These are phyloP conservation scores for Zygosaccharomyces kombuchaensis DNA, from an alignment of 805 yeast species.

Conservation along the genomic window DNA sequence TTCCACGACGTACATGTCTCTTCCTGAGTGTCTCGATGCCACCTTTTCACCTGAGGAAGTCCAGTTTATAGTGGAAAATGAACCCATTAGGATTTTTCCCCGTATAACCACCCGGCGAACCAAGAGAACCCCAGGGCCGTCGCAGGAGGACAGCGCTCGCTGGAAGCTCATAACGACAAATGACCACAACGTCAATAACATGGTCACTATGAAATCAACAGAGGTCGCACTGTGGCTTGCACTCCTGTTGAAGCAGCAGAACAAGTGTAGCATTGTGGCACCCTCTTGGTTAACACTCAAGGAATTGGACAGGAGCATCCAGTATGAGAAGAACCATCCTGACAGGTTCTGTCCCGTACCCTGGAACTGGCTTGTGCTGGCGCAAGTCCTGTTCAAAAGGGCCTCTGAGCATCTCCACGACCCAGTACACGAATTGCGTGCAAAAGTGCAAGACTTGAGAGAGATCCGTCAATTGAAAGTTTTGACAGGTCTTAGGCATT, in stretches of 20 bases:
- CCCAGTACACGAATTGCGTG: constrained; percentile 64
- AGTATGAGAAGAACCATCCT: constrained; percentile 57
- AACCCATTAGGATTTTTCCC: constrained; percentile 68
- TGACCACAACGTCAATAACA: constrained; percentile 27
- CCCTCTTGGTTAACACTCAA: constrained; percentile 76
- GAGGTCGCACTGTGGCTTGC: constrained; percentile 88
- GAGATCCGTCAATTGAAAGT: constrained; percentile 81
- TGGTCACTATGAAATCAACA: constrained; percentile 59
- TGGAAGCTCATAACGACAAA: constrained; percentile 37
- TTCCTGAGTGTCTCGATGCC: constrained; percentile 50
- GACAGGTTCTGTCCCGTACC: constrained; percentile 69
- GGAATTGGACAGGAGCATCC: constrained; percentile 52
- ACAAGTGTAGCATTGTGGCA: constrained; percentile 76
- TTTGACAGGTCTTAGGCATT: constrained; percentile 67
- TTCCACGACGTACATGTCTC: constrained; percentile 45
- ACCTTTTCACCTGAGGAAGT: constrained; percentile 73
- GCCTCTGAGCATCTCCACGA: constrained; percentile 79
- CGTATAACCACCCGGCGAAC: constrained; percentile 39
- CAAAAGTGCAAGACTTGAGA: constrained; percentile 73
- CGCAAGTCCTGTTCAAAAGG: constrained; percentile 58
- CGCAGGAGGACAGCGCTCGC: constrained; percentile 2
- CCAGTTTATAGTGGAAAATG: constrained; percentile 81
- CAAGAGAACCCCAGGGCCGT: constrained; percentile 6
- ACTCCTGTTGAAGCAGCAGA: constrained; percentile 72
- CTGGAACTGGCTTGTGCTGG: constrained; percentile 81